Evolutionary conservation across 768 basidiomycete species (phyloP), one percentile per base, ranked within the genome.

Genomic region (Agaricus bisporus): DNA sequence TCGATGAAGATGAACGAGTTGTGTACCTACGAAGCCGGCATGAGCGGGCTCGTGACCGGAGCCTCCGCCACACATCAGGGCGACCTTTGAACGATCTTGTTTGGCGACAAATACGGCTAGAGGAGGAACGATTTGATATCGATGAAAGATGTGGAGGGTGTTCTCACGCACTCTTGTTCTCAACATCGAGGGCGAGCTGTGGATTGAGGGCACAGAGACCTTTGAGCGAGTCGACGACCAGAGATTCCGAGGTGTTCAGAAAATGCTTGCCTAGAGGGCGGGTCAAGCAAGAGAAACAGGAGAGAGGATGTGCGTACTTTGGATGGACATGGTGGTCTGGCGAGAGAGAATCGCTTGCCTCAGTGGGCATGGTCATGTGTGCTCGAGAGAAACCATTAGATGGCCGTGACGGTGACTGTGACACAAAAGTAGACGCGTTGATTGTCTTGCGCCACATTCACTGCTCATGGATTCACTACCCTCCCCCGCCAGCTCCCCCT

Each of bases 31-130:
- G 60, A 88, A 94, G 1, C 82, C 88, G 4, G 90, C 81, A 68
- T 94, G 92, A 14, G 92, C 81, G 6, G 95, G 95, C 62, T 97
- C 95, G 64, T 97, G 95, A 4, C 95, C 90, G 22, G 86, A 82
- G 29, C 91, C 91, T 5, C 91, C 91, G 8, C 91, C 91, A 61
- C 87, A 91, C 60, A 93, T 74, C 12, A 93, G 72, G 2, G 86
- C 80, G 41, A 93, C 91, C 63, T 82, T 83, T 20, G 79, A 77
- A 52, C 70, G 77, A 64, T 86, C 80, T 29, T 68, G 77, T n/a
- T 69, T 59, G 22, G 79, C 70, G 48, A 81, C 68, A 61, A 85
- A 82, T 39, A 91, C 74, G 50, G 88, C 90, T 87, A 60, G 15
- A 29, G 26, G 9, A 15, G 52, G 41, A 59, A 29, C 44, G 54